phyloP scores from a whole-genome alignment of 768 basidiomycete species.

The Xerocomellus amylosporus region DNA sequence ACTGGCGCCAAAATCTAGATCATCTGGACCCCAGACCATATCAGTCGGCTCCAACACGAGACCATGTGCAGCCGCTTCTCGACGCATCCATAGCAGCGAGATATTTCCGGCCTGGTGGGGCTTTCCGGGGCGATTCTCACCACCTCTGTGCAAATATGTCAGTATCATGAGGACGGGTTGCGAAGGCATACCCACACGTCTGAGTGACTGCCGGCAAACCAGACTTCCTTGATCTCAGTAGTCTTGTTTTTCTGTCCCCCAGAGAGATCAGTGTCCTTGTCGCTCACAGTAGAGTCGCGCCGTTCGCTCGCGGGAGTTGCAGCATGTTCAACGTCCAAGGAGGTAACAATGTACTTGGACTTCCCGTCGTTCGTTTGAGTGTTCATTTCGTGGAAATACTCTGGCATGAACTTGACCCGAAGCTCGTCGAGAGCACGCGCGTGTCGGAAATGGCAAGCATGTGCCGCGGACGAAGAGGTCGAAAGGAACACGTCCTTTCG shows the following conservation, averaged over 20 bases:
- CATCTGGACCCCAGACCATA: constrained; percentile 28
- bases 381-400: constrained; percentile 23
- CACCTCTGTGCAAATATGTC: constrained; percentile 19
- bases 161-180: not conserved
- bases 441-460: constrained; percentile 16
- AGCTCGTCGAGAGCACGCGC: constrained; percentile 15
- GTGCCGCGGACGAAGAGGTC: not conserved
- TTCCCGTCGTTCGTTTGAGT: constrained; percentile 6
- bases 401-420: constrained; percentile 12
- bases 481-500: constrained; percentile 6
- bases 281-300: not conserved
- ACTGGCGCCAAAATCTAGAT: constrained; percentile 22
- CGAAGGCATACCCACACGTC: constrained; percentile 27
- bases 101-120: constrained; percentile 23
- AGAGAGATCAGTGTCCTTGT: not conserved
- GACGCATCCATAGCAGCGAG: constrained; percentile 35
- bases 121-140: constrained; percentile 20
- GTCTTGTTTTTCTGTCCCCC: not conserved
- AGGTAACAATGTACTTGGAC: constrained; percentile 3
- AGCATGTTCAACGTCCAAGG: not conserved
- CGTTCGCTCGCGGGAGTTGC: not conserved
- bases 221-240: constrained; percentile 56
- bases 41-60: constrained; percentile 27
- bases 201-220: constrained; percentile 54
- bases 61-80: constrained; percentile 27